phyloP scores from a whole-genome alignment of 2,329 filamentous ascomycete genomes.

The Colletotrichum phormii region DNA sequence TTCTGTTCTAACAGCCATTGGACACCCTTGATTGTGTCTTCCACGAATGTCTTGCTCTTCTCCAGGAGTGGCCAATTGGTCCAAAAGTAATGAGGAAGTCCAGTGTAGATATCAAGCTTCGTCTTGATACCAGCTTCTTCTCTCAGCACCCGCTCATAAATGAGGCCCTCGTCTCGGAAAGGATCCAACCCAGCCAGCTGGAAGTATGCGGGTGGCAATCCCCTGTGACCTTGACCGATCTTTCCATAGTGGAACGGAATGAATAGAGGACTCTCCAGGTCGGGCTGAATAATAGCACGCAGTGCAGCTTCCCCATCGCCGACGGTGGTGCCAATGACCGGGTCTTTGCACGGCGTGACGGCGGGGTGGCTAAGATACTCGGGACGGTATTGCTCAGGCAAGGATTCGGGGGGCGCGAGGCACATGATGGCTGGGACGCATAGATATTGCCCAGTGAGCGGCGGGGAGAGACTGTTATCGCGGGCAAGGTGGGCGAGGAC shows the following conservation, averaged over 20 bases:
- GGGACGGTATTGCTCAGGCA: slow-evolving; percentile 22
- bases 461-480: slow-evolving; percentile 49
- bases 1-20: slow-evolving; percentile 27
- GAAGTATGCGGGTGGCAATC: slow-evolving; percentile 43
- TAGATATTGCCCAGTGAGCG: slow-evolving; percentile 52
- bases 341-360: slow-evolving; percentile 4
- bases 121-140: slow-evolving; percentile 58
- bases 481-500: slow-evolving; percentile 56
- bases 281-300: slow-evolving; percentile 2
- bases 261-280: slow-evolving; percentile 32
- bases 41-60: slow-evolving; percentile 13
- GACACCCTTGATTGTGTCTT: slow-evolving; percentile 15
- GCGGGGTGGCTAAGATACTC: slow-evolving; percentile 28
- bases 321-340: neutral
- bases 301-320: neutral
- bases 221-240: slow-evolving; percentile 10
- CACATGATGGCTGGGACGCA: slow-evolving; percentile 27
- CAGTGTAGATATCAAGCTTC: slow-evolving; percentile 47
- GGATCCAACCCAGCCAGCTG: slow-evolving; percentile 63
- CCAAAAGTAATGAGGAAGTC: slow-evolving; percentile 33
- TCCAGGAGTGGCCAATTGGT: slow-evolving; percentile 20
- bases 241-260: slow-evolving; percentile 20
- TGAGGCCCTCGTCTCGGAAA: slow-evolving; percentile 62
- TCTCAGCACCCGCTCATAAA: slow-evolving; percentile 61
- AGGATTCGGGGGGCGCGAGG: slow-evolving; percentile 5